These are phyloP conservation scores for Melaleuca quinquenervia DNA, from an alignment of 345 rosid species.

Conservation along the genomic window DNA sequence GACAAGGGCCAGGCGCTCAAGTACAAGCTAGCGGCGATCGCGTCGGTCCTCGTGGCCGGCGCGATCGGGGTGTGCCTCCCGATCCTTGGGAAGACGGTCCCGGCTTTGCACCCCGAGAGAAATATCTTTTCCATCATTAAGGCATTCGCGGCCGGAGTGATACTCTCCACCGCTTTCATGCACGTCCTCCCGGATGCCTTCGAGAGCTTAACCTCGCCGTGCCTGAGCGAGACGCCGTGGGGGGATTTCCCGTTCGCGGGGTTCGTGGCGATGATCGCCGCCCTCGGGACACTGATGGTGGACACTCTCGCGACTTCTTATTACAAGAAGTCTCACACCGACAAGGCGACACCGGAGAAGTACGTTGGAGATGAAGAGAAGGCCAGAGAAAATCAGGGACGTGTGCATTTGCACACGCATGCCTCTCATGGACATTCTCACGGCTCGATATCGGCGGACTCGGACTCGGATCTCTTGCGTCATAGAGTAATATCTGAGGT, in stretches of 20 bases:
- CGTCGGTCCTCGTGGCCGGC: conserved; percentile 31
- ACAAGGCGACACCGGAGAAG: conserved; percentile 6
- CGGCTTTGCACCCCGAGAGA: conserved; percentile 29
- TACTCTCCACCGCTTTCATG: conserved; percentile 72
- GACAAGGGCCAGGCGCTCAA: conserved; percentile 7
- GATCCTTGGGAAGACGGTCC: conserved; percentile 14
- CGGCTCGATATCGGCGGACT: conserved; percentile 12
- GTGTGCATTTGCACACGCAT: conserved; percentile 10
- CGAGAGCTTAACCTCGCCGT: conserved; percentile 41
- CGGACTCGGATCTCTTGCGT: conserved; percentile 13
- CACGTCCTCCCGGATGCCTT: conserved; percentile 81
- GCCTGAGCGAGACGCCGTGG: conserved; percentile 57
- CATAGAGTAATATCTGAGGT: conserved; percentile 28
- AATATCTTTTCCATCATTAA: conserved; percentile 36
- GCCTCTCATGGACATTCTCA: conserved; percentile 31
- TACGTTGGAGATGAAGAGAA: conserved; percentile 13
- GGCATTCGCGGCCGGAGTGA: conserved; percentile 68
- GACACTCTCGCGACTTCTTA: conserved; percentile 49
- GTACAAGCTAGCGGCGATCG: conserved; percentile 37
- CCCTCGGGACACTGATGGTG: conserved; percentile 40
- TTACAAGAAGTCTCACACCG: conserved; percentile 10
- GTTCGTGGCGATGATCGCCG: conserved; percentile 73
- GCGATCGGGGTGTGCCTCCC: conserved; percentile 41
- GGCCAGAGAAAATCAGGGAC: conserved; percentile 5
- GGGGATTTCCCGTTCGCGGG: conserved; percentile 73